Evolutionary conservation across 768 basidiomycete genomes (phyloP).

Genomic region (Pulveroboletus sp.): DNA sequence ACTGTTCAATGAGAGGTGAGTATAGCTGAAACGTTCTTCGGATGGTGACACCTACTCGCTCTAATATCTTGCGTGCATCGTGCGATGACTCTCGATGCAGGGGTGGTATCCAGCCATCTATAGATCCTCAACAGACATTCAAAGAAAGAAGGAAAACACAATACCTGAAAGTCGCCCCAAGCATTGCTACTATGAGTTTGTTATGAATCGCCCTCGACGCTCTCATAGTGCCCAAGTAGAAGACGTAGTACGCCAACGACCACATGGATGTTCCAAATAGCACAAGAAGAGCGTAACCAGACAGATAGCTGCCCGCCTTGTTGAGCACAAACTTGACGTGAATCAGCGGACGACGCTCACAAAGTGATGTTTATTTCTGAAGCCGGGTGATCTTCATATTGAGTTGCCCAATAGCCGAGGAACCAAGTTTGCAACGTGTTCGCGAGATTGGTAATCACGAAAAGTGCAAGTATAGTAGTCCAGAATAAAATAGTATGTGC

Average conservation of each 20-base stretch:
- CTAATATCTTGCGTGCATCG: constrained; percentile 3
- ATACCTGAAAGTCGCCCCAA: constrained; percentile 4
- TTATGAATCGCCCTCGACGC: neutral
- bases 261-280: neutral
- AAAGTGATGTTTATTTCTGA: neutral
- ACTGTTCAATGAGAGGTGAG: neutral
- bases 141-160: neutral
- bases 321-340: neutral
- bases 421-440: neutral
- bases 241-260: neutral
- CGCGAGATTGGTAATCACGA: neutral
- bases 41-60: neutral
- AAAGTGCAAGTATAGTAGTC: neutral
- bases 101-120: constrained; percentile 1
- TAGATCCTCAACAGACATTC: neutral
- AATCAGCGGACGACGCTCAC: neutral
- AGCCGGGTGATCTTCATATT: neutral
- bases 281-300: neutral
- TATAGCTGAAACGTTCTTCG: neutral
- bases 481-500: neutral
- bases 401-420: constrained; percentile 2
- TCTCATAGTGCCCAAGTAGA: neutral
- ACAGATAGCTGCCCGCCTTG: neutral
- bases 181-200: neutral
- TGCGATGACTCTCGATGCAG: neutral